These are phyloP conservation scores for Zygosaccharomyces siamensis DNA, from an alignment of 805 yeast genomes.

Conservation along the genomic window DNA sequence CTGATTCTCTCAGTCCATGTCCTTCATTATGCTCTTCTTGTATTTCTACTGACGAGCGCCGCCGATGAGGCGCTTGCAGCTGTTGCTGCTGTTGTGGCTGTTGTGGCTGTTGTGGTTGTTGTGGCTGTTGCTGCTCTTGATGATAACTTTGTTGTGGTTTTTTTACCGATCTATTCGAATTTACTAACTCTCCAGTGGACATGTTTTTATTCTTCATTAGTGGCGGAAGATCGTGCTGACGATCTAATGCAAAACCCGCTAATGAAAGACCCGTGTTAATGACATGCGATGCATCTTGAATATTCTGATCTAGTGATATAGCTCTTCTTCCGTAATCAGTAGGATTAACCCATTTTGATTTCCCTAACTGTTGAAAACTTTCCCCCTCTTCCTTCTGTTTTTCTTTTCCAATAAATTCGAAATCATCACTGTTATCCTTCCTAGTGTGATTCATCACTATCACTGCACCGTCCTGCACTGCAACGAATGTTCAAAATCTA, in stretches of 20 bases:
- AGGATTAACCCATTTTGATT: conserved; percentile 15
- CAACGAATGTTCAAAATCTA: background rate
- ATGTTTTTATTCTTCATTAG: conserved; percentile 14
- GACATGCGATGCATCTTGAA: conserved; percentile 8
- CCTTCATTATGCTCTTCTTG: background rate
- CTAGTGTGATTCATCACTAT: background rate
- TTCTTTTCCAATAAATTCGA: background rate
- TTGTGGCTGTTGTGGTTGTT: background rate
- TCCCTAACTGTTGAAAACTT: background rate
- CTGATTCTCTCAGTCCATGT: background rate
- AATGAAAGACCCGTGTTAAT: conserved; percentile 19
- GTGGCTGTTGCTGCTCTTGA: no score
- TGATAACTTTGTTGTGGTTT: background rate
- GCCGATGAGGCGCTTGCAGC: no score
- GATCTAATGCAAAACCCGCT: conserved; percentile 17
- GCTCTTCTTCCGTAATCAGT: conserved; percentile 15
- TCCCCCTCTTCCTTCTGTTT: background rate
- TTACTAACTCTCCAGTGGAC: conserved; percentile 13
- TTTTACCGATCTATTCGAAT: background rate
- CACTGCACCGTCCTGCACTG: background rate
- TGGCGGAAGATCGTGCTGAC: background rate
- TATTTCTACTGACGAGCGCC: background rate
- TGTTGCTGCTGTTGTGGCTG: no score
- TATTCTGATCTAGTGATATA: conserved; percentile 16
- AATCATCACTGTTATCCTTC: background rate